phyloP scores from a whole-genome alignment of 2,329 filamentous ascomycete genomes.

The Huntiella abstrusa region DNA sequence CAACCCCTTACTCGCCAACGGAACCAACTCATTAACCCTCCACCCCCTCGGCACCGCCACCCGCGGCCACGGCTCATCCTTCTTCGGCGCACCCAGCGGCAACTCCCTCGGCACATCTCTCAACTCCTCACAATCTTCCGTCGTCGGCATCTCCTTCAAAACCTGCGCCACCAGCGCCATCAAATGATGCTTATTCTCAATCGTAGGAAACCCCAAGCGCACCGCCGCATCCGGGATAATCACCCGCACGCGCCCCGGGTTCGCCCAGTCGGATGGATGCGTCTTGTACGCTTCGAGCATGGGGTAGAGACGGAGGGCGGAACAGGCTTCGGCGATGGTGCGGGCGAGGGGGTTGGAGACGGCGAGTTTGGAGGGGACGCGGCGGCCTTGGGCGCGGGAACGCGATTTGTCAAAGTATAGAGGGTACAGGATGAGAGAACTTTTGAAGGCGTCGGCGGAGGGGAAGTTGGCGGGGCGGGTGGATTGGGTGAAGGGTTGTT shows the following conservation, averaged over 20 bases:
- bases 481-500: slow-evolving; percentile 8
- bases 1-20: slow-evolving; percentile 73
- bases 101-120: slow-evolving; percentile 55
- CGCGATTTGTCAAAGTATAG: slow-evolving; percentile 78
- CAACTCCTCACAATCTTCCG: slow-evolving; percentile 46
- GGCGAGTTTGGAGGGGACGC: slow-evolving; percentile 53
- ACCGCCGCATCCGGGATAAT: slow-evolving; percentile 36
- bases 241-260: slow-evolving; percentile 77
- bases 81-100: slow-evolving; percentile 39
- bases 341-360: slow-evolving; percentile 73
- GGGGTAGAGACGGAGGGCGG: slow-evolving; percentile 47
- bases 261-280: slow-evolving; percentile 95
- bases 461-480: slow-evolving; percentile 18
- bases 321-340: slow-evolving; percentile 76
- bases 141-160: slow-evolving; percentile 60
- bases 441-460: slow-evolving; percentile 42
- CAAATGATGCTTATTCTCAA: slow-evolving; percentile 72
- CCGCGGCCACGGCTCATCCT: slow-evolving; percentile 48
- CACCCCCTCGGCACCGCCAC: slow-evolving; percentile 68
- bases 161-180: slow-evolving; percentile 64
- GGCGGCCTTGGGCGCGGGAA: slow-evolving; percentile 59
- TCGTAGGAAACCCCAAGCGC: slow-evolving; percentile 17
- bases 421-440: slow-evolving; percentile 82
- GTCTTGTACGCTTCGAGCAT: slow-evolving; percentile 81
- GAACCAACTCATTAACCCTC: slow-evolving; percentile 73